These are phyloP conservation scores for Ophiostoma quercus DNA, from an alignment of 2,329 filamentous ascomycete genomes.

Conservation along the genomic window DNA sequence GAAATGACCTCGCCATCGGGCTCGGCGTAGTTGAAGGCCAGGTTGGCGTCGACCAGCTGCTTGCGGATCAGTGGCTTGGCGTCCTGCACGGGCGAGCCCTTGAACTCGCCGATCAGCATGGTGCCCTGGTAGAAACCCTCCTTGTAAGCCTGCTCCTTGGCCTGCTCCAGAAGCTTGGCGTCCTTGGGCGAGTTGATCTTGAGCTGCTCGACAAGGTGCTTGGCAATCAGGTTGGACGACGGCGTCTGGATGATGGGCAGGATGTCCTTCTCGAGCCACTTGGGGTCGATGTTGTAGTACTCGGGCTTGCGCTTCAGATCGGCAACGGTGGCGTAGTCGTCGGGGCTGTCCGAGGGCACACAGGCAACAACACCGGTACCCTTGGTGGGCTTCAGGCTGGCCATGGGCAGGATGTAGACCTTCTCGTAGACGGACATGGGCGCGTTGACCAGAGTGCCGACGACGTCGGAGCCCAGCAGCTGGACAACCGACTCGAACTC, in stretches of 20 bases:
- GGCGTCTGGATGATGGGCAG: conserved; percentile 86
- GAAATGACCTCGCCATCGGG: conserved; percentile 86
- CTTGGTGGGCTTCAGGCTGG: conserved; percentile 84
- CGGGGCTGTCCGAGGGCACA: conserved; percentile 91
- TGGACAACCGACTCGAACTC: conserved; percentile 62
- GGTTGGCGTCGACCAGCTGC: conserved; percentile 66
- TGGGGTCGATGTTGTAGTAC: conserved; percentile 92
- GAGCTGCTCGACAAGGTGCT: conserved; percentile 78
- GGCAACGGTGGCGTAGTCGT: conserved; percentile 84
- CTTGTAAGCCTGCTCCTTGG: conserved; percentile 95
- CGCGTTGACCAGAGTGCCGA: conserved; percentile 85
- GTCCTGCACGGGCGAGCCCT: conserved; percentile 77
- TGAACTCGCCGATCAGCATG: conserved; percentile 82
- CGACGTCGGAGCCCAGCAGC: conserved; percentile 68
- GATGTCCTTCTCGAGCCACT: conserved; percentile 91
- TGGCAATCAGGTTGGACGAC: conserved; percentile 72
- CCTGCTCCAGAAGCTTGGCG: conserved; percentile 79
- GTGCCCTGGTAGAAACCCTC: conserved; percentile 95
- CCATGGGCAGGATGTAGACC: conserved; percentile 91
- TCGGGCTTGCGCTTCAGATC: conserved; percentile 93
- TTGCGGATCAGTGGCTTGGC: conserved; percentile 76
- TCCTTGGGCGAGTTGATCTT: conserved; percentile 98
- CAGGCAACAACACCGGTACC: conserved; percentile 95
- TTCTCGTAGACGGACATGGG: conserved; percentile 81
- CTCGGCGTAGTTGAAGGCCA: conserved; percentile 89